Conservation (phyloP, 108 stramenopile species). For the Nannochloropsis gaditana region DNA sequence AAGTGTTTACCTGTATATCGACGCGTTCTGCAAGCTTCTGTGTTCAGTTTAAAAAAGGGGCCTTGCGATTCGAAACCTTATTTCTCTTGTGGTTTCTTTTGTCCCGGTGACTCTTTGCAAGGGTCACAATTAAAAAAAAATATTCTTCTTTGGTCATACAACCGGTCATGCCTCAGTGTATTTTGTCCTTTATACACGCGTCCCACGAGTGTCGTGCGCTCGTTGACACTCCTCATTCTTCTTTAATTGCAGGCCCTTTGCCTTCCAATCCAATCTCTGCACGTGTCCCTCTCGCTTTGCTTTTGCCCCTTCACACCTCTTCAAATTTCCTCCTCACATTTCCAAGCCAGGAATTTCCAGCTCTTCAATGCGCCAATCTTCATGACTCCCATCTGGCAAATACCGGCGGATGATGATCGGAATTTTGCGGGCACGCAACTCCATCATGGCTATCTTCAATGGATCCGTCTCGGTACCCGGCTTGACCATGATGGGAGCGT, state of each 20-base stretch:
- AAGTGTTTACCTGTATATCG: no score
- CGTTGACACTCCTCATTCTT: not conserved
- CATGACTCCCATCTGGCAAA: slow-evolving; percentile 92
- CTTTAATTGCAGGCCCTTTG: not conserved
- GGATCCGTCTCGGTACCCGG: slow-evolving; percentile 97
- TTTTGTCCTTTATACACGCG: no score
- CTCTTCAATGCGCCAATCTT: slow-evolving; percentile 97
- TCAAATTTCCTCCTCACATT: not conserved
- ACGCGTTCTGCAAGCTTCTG: no score
- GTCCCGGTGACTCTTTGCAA: no score
- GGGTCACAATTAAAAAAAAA: no score
- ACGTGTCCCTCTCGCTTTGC: not conserved
- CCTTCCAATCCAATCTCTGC: not conserved
- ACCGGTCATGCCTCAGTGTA: no score
- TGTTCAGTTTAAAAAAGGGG: no score
- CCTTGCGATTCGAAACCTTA: no score
- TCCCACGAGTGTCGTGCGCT: no score
- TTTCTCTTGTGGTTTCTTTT: no score
- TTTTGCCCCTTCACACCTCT: not conserved
- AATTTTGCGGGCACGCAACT: slow-evolving; percentile 93
- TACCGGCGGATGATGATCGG: slow-evolving; percentile 96
- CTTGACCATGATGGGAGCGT: slow-evolving; percentile 98
- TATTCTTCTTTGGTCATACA: no score
- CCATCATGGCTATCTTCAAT: slow-evolving; percentile 92
- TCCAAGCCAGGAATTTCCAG: slow-evolving; percentile 47